Evolutionary conservation across 179 eudicot species (phyloP).

Genomic region (Beta lomatogona): DNA sequence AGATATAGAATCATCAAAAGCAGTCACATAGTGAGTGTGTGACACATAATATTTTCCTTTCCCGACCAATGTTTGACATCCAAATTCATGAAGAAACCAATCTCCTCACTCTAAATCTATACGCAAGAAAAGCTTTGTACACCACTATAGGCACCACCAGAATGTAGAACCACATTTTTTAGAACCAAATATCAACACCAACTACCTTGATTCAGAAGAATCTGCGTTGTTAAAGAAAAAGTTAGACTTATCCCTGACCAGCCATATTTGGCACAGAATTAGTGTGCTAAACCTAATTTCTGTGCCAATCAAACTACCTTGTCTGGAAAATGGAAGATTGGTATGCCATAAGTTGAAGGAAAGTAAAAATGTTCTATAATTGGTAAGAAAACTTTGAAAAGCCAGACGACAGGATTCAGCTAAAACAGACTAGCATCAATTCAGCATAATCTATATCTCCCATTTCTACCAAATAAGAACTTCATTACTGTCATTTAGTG

Average conservation of each 20-base stretch:
- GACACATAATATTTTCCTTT: background rate
- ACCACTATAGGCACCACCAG: background rate
- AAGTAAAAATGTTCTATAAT: background rate
- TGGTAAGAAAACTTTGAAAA: background rate
- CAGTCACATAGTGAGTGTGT: background rate
- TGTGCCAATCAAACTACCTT: background rate
- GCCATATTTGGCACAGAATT: background rate
- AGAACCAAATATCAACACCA: conserved; percentile 2
- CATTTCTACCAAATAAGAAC: background rate
- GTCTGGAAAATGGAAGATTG: background rate
- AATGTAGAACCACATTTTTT: background rate
- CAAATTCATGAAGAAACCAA: background rate
- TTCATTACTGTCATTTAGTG: background rate
- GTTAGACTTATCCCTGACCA: no score
- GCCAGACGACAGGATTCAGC: background rate
- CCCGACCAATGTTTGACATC: background rate
- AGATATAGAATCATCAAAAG: background rate
- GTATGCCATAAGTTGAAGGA: no score
- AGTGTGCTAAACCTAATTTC: background rate
- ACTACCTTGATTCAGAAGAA: background rate
- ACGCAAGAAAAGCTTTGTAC: background rate
- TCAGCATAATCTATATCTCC: background rate
- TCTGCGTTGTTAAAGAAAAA: background rate
- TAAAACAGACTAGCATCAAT: background rate
- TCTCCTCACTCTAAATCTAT: background rate